Base-by-base conservation (phyloP, 202 grass and related monocot species). In the Hordeum pubiflorum region DNA sequence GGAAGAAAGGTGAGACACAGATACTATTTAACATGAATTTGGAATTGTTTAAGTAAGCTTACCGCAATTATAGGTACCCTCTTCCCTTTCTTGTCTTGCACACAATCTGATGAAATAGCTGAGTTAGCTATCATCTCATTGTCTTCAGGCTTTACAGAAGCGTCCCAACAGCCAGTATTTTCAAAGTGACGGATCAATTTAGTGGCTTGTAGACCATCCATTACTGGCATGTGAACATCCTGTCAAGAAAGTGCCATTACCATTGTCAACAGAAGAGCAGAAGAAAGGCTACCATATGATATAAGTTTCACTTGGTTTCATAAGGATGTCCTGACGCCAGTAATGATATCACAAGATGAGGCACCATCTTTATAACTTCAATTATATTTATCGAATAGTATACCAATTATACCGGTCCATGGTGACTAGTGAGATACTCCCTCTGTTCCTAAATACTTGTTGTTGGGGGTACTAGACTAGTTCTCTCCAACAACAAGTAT, bases 211-310 rank as follows among this genome's bases (percentile, higher is more conserved):
- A 97, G 68, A 24, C 94, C 94, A 84, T 97, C 91, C 94, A 97
- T 94, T 87, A 87, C 83, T 82, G 91, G 94, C 94, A 97, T 97
- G 83, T 88, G 87, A 77, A 97, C 89, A 92, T 97, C 94, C 94
- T 97, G 80, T 44, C 38, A 72, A 86, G 13, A 9, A 88, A 32
- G 59, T 8, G 43, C 1, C 13, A 63, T 31, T 59, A 83, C 26
- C 6, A n/a, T 15, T 76, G 46, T 65, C 10, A 63, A 58, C 58
- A 76, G 40, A 61, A 67, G 14, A 46, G 5, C 22, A 46, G 21
- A 78, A 74, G 67, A 89, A 87, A 61, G 13, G n/a, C 62, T 75
- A 44, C 75, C 41, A 60, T 60, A 59, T 52, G 13, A 32, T 50
- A 68, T 38, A 78, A 23, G 18, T 40, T 86, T 89, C 40, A 56